Base-by-base conservation (phyloP, 2,329 filamentous ascomycete species). In the Cadophora malorum region DNA sequence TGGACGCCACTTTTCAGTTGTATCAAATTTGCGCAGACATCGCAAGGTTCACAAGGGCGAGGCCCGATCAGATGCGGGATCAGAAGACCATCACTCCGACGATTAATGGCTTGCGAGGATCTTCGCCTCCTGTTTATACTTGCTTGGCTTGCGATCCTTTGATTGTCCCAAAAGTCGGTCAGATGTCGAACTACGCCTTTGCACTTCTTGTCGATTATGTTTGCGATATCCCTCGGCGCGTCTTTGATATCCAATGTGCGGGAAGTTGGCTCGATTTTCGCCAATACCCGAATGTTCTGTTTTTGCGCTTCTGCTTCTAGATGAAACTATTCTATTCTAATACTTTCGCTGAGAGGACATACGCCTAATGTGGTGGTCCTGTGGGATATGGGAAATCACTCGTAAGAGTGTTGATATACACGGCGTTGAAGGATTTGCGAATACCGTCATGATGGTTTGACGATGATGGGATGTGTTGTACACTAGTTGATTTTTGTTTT, bases 21-120 rank as follows among this genome's bases (percentile, higher is more conserved):
- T 98, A 25, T 97, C 94, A 55, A 99, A 99, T 79, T 84, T 98
- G 66, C 90, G 96, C 72, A 88, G 96, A 76, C 96, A 99, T 82
- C 91, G 93, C 78, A 98, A 98, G 82, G 95, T 98, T 59, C 96
- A 99, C 85, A 96, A 94, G 81, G 90, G 90, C 75, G 91, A 93
- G 61, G 80, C 84, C 10, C 85, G 83, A 58, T 90, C 88, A 2
- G 88, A 90, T 72, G 84, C 86, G 31, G 88, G 87, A 33, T 90
- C 87, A 6, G 87, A 90, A 74, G 86, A 88, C 50, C 77, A 78
- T 67, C 76, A 89, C 65, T 89, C 87, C 1, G 86, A 88, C 68
- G 88, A 77, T 61, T 75, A 70, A 64, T 10, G 33, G 19, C 47
- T 25, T 31, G 25, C 10, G 23, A 63, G 35, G 53, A 53, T 41